Evolutionary conservation across 306 rosid species (phyloP), one percentile per base, ranked within the genome.

Genomic region (Biancaea sappan): DNA sequence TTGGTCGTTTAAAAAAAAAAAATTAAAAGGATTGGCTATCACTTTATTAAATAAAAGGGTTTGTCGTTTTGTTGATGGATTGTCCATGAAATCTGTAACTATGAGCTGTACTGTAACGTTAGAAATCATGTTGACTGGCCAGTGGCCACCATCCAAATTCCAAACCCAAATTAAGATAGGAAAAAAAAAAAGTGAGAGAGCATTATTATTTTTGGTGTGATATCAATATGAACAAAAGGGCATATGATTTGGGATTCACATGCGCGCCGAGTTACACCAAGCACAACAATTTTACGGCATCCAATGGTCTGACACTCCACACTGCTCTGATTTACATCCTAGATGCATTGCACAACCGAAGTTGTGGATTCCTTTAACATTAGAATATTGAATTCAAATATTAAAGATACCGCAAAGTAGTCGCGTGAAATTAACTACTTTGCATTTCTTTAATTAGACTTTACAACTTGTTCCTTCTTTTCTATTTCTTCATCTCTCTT

Each of bases 341-440:
- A 8, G 12, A 37, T 37, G 41, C 41, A 37, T 41, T 3, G 16
- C 47, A 41, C 52, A 4, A 12, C 19, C 50, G 3, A 13, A 43
- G 46, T 40, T 10, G 11, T 18, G 18, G 6, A 43, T 43, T 43
- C 50, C n/a, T 43, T 14, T 18, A 14, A 14, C 13, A 13, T 4
- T 13, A 43, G 6, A 6, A 16, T 4, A 47, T 16, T 47, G 18
- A 15, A 44, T 44, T 44, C 6, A 44, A 13, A 44, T 13, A 44
- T 44, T 15, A n/a, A 47, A 47, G 9, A 37, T 6, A 1, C 41
- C 1, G 41, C 41, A 37, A 5, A 50, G 46, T 29, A 32, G 47
- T 32, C 61, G 47, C 61, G 21, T 65, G 63, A 72, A 72, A 56
- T 64, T 16, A 63, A 43, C 4, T 53, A 53, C 50, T 71, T 1